These are phyloP conservation scores for Hordeum marinum DNA, from an alignment of 176 grass and related monocot genomes.

Conservation along the genomic window DNA sequence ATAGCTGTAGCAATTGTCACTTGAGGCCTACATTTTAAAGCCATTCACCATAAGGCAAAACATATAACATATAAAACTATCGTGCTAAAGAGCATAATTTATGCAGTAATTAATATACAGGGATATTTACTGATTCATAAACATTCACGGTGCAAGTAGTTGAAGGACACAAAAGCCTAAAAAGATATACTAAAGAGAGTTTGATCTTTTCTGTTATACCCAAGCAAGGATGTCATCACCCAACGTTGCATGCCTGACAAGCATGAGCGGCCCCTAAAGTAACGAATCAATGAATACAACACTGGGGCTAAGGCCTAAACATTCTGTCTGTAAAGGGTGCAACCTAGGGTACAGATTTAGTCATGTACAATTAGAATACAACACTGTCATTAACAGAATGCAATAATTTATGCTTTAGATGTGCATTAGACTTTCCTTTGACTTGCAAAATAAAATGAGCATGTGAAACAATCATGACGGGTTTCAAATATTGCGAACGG, in stretches of 20 bases:
- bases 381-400: background rate
- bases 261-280: background rate
- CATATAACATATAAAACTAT: background rate
- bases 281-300: background rate
- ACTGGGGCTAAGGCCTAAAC: background rate
- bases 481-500: background rate
- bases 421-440: background rate
- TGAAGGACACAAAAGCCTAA: background rate
- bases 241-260: background rate
- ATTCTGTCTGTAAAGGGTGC: background rate
- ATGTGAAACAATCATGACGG: background rate
- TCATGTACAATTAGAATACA: background rate
- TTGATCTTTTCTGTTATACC: background rate
- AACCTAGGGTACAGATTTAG: background rate
- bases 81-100: slow-evolving; percentile 2
- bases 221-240: background rate
- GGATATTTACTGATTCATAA: background rate
- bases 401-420: background rate
- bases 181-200: background rate
- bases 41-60: background rate
- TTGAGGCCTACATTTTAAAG: slow-evolving; percentile 64
- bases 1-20: slow-evolving; percentile 91
- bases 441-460: background rate
- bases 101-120: background rate
- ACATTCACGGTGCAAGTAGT: background rate